phyloP scores from a whole-genome alignment of 148 eudicot genomes.

The Rhododendron williamsianum region DNA sequence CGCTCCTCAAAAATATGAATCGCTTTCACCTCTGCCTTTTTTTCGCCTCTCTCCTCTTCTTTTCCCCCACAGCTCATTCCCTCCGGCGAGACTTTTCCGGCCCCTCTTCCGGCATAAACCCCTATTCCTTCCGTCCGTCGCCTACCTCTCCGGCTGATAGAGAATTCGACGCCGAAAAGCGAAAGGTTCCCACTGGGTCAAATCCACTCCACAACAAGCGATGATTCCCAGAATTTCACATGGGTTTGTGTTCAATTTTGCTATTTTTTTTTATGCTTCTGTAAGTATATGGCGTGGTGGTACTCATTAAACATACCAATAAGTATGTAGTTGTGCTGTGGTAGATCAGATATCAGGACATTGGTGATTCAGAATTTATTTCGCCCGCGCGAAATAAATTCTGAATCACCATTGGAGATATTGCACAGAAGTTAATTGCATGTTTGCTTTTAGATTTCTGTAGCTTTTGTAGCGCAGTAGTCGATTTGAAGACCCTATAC shows the following conservation, averaged over 20 bases:
- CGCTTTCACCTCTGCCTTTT: slow-evolving; percentile 15
- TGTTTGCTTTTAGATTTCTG: not conserved
- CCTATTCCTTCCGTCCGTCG: not conserved
- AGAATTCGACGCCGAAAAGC: slow-evolving; percentile 22
- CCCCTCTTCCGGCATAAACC: not conserved
- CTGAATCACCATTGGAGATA: slow-evolving; percentile 10
- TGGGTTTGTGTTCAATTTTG: not conserved
- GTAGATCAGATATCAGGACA: not conserved
- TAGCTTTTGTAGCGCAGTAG: not conserved
- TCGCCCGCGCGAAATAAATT: not conserved
- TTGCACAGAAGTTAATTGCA: not conserved
- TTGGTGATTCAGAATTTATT: slow-evolving; percentile 18
- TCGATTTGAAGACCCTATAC: not conserved
- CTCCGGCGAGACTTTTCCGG: not conserved
- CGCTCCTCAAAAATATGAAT: slow-evolving; percentile 5
- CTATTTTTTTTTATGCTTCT: not conserved
- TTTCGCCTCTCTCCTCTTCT: slow-evolving; percentile 2
- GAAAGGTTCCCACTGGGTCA: slow-evolving; percentile 37
- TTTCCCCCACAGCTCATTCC: not conserved
- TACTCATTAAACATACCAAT: not conserved
- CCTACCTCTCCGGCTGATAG: not conserved
- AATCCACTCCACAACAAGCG: slow-evolving; percentile 38
- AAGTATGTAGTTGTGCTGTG: not conserved
- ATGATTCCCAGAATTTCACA: not conserved
- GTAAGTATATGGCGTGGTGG: not conserved